Conservation (phyloP, 139 green algal species). For the Coelastrella sp. region DNA sequence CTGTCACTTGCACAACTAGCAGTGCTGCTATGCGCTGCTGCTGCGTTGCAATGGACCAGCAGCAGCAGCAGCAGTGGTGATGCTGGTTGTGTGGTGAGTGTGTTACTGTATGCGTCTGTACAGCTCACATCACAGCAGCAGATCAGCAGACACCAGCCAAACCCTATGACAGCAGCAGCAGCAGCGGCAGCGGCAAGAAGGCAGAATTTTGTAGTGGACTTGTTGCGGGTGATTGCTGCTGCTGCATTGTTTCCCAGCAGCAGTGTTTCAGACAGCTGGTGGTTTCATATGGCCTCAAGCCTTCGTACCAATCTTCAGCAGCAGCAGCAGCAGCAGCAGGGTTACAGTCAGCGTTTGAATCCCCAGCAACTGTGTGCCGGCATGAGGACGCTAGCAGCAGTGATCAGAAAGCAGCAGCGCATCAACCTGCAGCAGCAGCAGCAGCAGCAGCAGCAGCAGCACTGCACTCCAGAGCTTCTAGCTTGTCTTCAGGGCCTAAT, state of each 20-base stretch:
- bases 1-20: not conserved
- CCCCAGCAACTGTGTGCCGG: not conserved
- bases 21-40: not conserved
- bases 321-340: conserved; percentile 37
- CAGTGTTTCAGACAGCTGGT: conserved; percentile 9
- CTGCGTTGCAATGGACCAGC: not conserved
- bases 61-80: conserved; percentile 20
- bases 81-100: too few relatives aligned
- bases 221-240: conserved; percentile 11
- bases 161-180: conserved; percentile 19
- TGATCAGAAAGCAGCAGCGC: not conserved
- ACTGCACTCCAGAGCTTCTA: not conserved
- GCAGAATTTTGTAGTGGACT: not conserved
- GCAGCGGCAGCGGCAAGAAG: not conserved
- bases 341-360: not conserved
- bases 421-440: not conserved
- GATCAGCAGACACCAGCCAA: too few relatives aligned
- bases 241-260: not conserved
- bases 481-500: not conserved
- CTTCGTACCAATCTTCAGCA: not conserved
- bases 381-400: conserved; percentile 14
- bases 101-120: not conserved
- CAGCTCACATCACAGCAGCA: not conserved
- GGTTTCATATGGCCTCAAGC: not conserved
- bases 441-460: conserved; percentile 14